Evolutionary conservation across 352 stramenopile species (phyloP).

Genomic region (Phytophthora europaea): DNA sequence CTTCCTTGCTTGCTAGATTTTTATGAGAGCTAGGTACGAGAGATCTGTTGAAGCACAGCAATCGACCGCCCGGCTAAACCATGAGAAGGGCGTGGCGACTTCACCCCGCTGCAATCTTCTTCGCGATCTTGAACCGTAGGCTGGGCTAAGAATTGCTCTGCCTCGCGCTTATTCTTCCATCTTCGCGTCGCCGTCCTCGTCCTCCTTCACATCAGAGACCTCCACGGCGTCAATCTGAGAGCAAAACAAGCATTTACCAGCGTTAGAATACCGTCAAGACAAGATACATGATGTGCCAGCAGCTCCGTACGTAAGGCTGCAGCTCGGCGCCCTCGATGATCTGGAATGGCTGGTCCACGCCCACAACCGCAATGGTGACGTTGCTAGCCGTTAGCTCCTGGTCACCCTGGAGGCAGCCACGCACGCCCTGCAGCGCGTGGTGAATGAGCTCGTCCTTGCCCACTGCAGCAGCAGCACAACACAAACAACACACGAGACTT

Average conservation of each 20-base stretch:
- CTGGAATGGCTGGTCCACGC: constrained; percentile 93
- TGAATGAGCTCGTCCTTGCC: constrained; percentile 98
- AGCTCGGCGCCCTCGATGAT: constrained; percentile 95
- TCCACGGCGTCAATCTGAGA: constrained; percentile 88
- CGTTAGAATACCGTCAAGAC: neutral
- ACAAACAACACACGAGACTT: neutral
- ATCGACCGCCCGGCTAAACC: constrained; percentile 8
- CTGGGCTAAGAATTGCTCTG: constrained; percentile 15
- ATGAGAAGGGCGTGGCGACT: constrained; percentile 7
- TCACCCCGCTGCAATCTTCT: constrained; percentile 3
- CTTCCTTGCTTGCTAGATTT: constrained; percentile 13
- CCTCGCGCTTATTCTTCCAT: constrained; percentile 77
- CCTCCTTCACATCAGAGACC: constrained; percentile 83
- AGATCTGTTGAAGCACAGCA: constrained; percentile 18
- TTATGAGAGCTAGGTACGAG: constrained; percentile 19
- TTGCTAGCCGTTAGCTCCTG: constrained; percentile 96
- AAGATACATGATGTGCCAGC: neutral
- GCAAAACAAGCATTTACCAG: constrained; percentile 4
- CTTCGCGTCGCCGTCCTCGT: constrained; percentile 83
- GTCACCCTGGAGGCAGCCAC: constrained; percentile 96
- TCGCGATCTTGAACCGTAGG: constrained; percentile 6
- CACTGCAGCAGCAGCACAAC: constrained; percentile 48
- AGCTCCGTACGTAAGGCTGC: constrained; percentile 93
- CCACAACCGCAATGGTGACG: constrained; percentile 95
- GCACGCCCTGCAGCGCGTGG: constrained; percentile 97